Evolutionary conservation across 768 basidiomycete species (phyloP).

Genomic region (Mycena venus): DNA sequence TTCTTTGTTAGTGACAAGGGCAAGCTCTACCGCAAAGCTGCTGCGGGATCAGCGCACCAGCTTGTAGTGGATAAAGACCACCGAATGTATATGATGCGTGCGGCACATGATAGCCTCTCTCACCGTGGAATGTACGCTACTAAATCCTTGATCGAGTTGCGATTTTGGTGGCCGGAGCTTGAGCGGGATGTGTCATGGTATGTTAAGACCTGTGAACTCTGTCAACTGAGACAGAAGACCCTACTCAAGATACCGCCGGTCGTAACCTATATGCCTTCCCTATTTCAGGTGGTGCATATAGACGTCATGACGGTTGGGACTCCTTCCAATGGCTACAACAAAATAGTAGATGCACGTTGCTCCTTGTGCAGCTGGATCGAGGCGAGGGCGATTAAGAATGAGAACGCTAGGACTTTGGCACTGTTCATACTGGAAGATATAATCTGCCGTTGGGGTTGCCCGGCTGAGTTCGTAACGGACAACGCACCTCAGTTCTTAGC

Average conservation of each 20-base stretch:
- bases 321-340: neutral
- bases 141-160: neutral
- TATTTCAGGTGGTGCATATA: too few species aligned
- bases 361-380: neutral
- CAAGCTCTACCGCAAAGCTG: neutral
- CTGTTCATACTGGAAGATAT: neutral
- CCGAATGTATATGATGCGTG: too few species aligned
- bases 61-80: slow-evolving; percentile 11
- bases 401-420: too few species aligned
- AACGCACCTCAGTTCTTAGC: too few species aligned
- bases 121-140: slow-evolving; percentile 31
- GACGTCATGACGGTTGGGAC: slow-evolving; percentile 46
- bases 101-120: slow-evolving; percentile 32
- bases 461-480: slow-evolving; percentile 40
- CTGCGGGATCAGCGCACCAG: neutral
- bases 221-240: slow-evolving; percentile 41
- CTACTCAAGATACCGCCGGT: slow-evolving; percentile 44
- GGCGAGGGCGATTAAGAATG: neutral
- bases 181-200: slow-evolving; percentile 45
- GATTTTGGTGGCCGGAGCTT: slow-evolving; percentile 33
- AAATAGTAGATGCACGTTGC: neutral
- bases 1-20: neutral
- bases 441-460: too few species aligned
- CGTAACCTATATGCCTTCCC: too few species aligned
- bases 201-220: slow-evolving; percentile 47